Percentiles rank a stretch among this genome's conserved stretches.
Evolutionary conservation across 169 alveolate genomes (phyloP).

Genomic region (Ichthyophthirius multifiliis): DNA sequence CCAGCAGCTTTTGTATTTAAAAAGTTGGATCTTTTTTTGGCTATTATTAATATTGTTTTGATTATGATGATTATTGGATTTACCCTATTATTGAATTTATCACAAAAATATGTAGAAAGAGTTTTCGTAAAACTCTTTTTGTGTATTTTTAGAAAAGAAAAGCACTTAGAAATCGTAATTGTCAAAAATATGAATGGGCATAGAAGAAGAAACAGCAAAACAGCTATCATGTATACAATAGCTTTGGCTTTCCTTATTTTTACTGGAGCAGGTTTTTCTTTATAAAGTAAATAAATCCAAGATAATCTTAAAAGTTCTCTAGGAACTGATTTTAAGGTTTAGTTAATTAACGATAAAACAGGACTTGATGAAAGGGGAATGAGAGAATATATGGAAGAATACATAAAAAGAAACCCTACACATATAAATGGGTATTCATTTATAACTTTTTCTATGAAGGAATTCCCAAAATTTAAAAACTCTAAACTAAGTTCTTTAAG

Average conservation of each 20-base stretch:
- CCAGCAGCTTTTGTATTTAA: slow-evolving; percentile 70
- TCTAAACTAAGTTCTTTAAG: slow-evolving; percentile 47
- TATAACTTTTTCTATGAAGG: slow-evolving; percentile 33
- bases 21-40: slow-evolving; percentile 62
- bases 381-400: slow-evolving; percentile 40
- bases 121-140: slow-evolving; percentile 31
- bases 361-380: slow-evolving; percentile 48
- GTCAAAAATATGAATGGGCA: slow-evolving; percentile 80
- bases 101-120: slow-evolving; percentile 62
- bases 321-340: slow-evolving; percentile 77
- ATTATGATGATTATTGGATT: slow-evolving; percentile 80
- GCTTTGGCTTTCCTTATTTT: slow-evolving; percentile 80
- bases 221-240: slow-evolving; percentile 80
- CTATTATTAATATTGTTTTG: slow-evolving; percentile 66
- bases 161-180: slow-evolving; percentile 57
- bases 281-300: slow-evolving; percentile 60
- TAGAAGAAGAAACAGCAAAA: slow-evolving; percentile 77
- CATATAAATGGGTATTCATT: slow-evolving; percentile 53
- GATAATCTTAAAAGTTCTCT: slow-evolving; percentile 53
- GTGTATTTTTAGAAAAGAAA: slow-evolving; percentile 51
- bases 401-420: slow-evolving; percentile 41
- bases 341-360: neutral
- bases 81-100: slow-evolving; percentile 56
- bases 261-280: slow-evolving; percentile 75
- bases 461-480: neutral